Percentiles rank a stretch among this genome's conserved stretches.
phyloP scores from a whole-genome alignment of 495 filamentous ascomycete species.

The Penicillium silybi region DNA sequence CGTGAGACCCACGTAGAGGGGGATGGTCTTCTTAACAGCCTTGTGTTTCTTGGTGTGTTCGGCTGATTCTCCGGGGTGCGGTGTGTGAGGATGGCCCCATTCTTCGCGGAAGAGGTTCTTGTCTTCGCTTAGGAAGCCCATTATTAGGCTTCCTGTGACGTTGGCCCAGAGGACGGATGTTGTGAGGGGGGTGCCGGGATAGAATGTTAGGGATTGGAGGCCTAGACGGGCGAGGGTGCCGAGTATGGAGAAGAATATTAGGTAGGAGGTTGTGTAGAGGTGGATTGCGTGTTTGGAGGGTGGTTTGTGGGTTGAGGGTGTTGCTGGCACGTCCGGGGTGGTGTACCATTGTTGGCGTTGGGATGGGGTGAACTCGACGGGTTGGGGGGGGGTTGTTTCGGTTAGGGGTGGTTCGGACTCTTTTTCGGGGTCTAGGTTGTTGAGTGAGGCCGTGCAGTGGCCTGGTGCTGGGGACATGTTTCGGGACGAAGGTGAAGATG shows the following conservation, averaged over 20 bases:
- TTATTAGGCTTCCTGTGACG: constrained; percentile 72
- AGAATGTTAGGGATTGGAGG: constrained; percentile 75
- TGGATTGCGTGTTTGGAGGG: constrained; percentile 60
- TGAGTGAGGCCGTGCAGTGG: background rate
- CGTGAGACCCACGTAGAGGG: constrained; percentile 85
- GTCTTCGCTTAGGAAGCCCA: constrained; percentile 86
- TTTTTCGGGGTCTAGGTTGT: background rate
- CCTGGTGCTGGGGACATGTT: background rate
- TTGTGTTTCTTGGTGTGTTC: constrained; percentile 36
- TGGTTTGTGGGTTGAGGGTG: constrained; percentile 32
- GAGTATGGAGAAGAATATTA: constrained; percentile 81
- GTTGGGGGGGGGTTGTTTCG: constrained; percentile 13
- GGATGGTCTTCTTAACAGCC: constrained; percentile 70
- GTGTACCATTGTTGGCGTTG: constrained; percentile 13
- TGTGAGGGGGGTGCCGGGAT: constrained; percentile 70
- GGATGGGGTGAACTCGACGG: constrained; percentile 5
- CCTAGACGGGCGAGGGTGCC: constrained; percentile 85
- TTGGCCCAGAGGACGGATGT: constrained; percentile 87
- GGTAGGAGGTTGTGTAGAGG: constrained; percentile 74
- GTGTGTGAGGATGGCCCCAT: constrained; percentile 41
- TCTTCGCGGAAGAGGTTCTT: constrained; percentile 67
- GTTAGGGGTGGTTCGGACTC: constrained; percentile 7
- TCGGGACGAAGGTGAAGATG: background rate
- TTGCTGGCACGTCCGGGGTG: constrained; percentile 3
- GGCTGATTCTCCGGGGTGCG: background rate